Evolutionary conservation across 2,329 filamentous ascomycete genomes (phyloP), one percentile per base, ranked within the genome.

Genomic region (Fonsecaea multimorphosa): DNA sequence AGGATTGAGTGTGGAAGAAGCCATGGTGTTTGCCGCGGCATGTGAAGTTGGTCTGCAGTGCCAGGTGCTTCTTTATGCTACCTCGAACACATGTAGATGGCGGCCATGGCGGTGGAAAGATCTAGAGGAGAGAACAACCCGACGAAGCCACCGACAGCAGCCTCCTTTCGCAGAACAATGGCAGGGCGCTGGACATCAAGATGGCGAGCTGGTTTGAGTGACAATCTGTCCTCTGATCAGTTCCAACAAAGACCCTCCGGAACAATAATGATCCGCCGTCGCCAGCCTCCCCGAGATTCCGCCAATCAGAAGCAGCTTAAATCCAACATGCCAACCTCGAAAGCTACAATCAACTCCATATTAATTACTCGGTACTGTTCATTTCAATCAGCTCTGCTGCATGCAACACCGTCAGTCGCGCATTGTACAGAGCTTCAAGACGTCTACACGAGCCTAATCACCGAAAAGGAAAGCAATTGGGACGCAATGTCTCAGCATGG

Each of bases 1-100:
- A 59, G 77, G 78, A 64, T 80, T 84, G 66, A 89, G 80, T 44
- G 75, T 74, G 51, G 70, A 67, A 3, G 58, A 36, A 27, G 72
- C 73, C 80, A 82, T 82, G n/a, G 44, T 61, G 38, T 49, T 27
- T 24, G n/a, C 32, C 32, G 54, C 55, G 40, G 34, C 11, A 40
- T 40, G 55, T 9, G 29, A 24, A 24, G 24, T 12, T 38, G 34
- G n/a, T 19, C 31, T 19, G 19, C 1, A 44, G 54, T 58, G 38
- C 22, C 29, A 49, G 44, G n/a, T 22, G 44, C 44, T 27, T 1
- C 44, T 24, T 49, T 49, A 19, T 24, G 44, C 22, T 49, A 49
- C 44, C 44, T 22, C 19, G 44, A 49, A 22, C 19, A 24, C 19
- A 49, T 22, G 22, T 3, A 12, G 44, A 49, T 9, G 3, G 44